A percentile compares a stretch with the other conserved stretches of the same genome.
Evolutionary conservation across 768 basidiomycete genomes (phyloP).

Genomic region (Phylloporus sp.): DNA sequence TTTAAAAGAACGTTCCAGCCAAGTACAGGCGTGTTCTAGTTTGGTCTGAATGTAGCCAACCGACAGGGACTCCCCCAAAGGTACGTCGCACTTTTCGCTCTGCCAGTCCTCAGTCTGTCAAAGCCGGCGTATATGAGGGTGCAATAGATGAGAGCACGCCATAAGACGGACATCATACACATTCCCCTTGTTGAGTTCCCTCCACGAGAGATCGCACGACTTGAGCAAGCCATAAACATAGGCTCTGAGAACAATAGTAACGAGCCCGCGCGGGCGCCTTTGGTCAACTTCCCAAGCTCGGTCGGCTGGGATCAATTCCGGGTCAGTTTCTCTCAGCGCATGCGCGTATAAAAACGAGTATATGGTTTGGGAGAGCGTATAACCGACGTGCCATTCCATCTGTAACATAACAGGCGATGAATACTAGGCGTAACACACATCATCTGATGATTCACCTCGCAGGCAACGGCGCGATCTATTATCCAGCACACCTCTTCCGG

Average conservation of each 20-base stretch:
- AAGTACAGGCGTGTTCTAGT: conserved; percentile 58
- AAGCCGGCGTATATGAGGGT: conserved; percentile 11
- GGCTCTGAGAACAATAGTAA: conserved; percentile 66
- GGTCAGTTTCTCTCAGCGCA: conserved; percentile 55
- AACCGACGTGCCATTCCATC: conserved; percentile 88
- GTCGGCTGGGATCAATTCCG: conserved; percentile 41
- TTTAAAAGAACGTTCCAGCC: conserved; percentile 49
- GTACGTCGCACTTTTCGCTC: conserved; percentile 82
- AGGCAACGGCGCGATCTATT: conserved; percentile 70
- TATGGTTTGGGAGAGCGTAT: conserved; percentile 81
- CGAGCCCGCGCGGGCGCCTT: conserved; percentile 53
- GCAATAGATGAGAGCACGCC: conserved; percentile 11
- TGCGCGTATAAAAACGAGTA: conserved; percentile 77
- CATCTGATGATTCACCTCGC: conserved; percentile 57
- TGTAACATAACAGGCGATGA: conserved; percentile 31
- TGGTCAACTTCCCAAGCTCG: conserved; percentile 33
- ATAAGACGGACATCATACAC: conserved; percentile 66
- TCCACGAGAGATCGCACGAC: conserved; percentile 77
- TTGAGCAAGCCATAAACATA: conserved; percentile 70
- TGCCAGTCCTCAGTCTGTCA: conserved; percentile 83
- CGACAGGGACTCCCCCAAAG: conserved; percentile 62
- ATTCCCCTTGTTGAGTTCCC: conserved; percentile 71
- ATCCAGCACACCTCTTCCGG: conserved; percentile 89
- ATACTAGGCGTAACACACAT: conserved; percentile 8
- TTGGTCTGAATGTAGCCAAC: conserved; percentile 48